Evolutionary conservation across 2,329 filamentous ascomycete species (phyloP), one percentile per base, ranked within the genome.

Genomic region (Exophiala sp.): DNA sequence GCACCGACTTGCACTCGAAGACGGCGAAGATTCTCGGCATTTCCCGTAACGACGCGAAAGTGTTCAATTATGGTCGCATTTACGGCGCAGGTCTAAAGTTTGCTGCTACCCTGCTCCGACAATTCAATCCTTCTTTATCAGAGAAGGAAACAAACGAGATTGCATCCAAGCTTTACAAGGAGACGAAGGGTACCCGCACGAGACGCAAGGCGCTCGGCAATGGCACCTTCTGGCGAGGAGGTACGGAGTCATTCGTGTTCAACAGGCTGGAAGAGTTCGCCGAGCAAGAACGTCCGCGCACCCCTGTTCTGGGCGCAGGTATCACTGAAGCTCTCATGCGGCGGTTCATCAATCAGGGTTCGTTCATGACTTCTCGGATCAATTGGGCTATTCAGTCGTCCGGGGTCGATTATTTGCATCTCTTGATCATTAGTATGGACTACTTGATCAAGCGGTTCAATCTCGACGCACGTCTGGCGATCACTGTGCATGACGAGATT

Each of bases 361-460:
- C 87, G 18, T 99, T 96, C 73, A 86, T 99, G 75, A 96, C 94
- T 1, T 95, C 88, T 14, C 86, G 95, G 33, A 97, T 99, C 73
- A 99, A 99, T 68, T 99, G 94, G 94, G 94, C 94, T 2, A 97
- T 99, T 63, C 94, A 99, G 66, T 96, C 91, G 1, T 95, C 89
- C 0, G 94, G 95, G 4, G 92, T 97, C 3, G 95, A 99, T 70
- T 99, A 99, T 69, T 81, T 99, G 1, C 94, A 99, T 66, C 83
- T 99, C 3, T 80, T 99, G 14, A 90, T 99, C 59, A 83, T 97
- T 2, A 80, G 85, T 11, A 99, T 99, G 95, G 91, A 97, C 68
- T 96, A 95, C 66, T 80, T 99, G 2, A 86, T 86, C 49, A 83
- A 90, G 1, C 87, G 86, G 4, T 99, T 88, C 76, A 91, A 89